phyloP scores from a whole-genome alignment of 306 rosid species.

The Calophaca sinica region DNA sequence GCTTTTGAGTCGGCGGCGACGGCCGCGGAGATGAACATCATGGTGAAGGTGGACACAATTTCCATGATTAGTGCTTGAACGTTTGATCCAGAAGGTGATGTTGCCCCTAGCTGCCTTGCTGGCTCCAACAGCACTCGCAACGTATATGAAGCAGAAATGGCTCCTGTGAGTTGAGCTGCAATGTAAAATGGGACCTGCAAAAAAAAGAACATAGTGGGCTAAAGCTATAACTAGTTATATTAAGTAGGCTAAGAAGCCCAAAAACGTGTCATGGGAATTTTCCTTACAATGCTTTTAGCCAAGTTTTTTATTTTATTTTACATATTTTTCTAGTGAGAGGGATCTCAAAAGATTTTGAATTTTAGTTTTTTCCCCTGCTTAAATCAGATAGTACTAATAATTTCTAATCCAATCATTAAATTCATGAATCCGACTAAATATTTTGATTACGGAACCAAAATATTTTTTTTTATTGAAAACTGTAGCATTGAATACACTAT shows the following conservation, averaged over 20 bases:
- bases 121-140: slow-evolving; percentile 61
- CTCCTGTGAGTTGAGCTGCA: slow-evolving; percentile 77
- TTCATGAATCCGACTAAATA: too few species aligned
- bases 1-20: slow-evolving; percentile 81
- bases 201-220: neutral
- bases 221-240: neutral
- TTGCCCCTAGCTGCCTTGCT: slow-evolving; percentile 57
- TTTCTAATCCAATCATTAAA: too few species aligned
- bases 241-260: neutral
- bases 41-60: slow-evolving; percentile 67
- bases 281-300: too few species aligned
- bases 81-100: slow-evolving; percentile 68
- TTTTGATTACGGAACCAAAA: too few species aligned
- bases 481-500: too few species aligned
- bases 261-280: neutral
- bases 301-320: too few species aligned
- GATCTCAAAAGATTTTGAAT: too few species aligned
- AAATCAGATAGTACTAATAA: too few species aligned
- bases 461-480: too few species aligned
- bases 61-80: slow-evolving; percentile 73
- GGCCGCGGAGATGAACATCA: slow-evolving; percentile 78
- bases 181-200: slow-evolving; percentile 79
- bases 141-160: slow-evolving; percentile 75
- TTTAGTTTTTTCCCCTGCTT: too few species aligned
- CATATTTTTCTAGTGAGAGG: too few species aligned